These are phyloP conservation scores for Sporothrix inflata DNA, from an alignment of 2,329 filamentous ascomycete genomes.

Conservation along the genomic window DNA sequence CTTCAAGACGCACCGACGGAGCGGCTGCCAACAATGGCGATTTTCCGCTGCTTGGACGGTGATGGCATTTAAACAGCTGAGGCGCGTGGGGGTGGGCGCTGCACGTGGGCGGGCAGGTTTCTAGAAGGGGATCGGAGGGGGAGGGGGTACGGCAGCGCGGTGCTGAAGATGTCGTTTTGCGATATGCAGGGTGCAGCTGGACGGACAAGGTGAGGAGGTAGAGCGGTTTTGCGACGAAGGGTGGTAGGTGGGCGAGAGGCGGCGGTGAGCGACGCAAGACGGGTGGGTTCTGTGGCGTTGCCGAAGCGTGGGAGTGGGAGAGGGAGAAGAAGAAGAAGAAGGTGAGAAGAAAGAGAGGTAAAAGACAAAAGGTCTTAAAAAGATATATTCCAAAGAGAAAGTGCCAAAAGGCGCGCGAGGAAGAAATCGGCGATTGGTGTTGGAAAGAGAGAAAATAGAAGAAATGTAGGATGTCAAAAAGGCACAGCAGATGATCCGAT, in stretches of 20 bases:
- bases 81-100: conserved; percentile 30
- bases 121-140: background rate
- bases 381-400: background rate
- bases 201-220: background rate
- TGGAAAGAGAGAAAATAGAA: background rate
- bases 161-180: background rate
- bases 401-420: background rate
- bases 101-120: conserved; percentile 23
- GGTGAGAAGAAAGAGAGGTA: background rate
- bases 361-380: background rate
- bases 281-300: background rate
- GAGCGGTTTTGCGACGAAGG: background rate
- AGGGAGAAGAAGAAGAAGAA: background rate
- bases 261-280: conserved; percentile 6
- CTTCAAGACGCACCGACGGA: conserved; percentile 62
- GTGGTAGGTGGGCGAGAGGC: background rate
- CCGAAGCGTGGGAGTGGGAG: background rate
- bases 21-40: conserved; percentile 92
- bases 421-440: conserved; percentile 11
- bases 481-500: background rate
- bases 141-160: conserved; percentile 7
- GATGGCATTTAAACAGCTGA: conserved; percentile 39
- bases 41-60: conserved; percentile 85
- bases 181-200: background rate
- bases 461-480: conserved; percentile 4